These are phyloP conservation scores for Parastagonospora nodorum DNA, from an alignment of 2,329 filamentous ascomycete genomes.

Conservation along the genomic window DNA sequence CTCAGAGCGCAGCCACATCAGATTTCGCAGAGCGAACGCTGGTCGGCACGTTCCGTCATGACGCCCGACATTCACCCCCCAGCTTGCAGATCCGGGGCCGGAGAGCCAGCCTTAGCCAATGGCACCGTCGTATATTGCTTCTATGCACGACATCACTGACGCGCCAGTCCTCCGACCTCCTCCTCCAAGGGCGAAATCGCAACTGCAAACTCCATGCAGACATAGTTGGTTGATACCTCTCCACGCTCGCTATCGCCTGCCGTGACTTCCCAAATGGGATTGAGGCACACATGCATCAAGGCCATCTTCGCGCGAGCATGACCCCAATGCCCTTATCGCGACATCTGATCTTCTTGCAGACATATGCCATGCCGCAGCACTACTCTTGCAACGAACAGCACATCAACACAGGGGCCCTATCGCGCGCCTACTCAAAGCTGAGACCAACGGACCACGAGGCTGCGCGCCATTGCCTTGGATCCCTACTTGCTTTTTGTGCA, in stretches of 20 bases:
- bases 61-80: not conserved
- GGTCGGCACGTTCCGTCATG: not conserved
- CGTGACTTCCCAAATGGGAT: conserved; percentile 33
- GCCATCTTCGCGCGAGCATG: conserved; percentile 11
- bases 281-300: conserved; percentile 17
- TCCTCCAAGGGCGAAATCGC: no score
- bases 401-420: conserved; percentile 7
- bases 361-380: conserved; percentile 3
- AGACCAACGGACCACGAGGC: conserved; percentile 19
- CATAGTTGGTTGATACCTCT: not conserved
- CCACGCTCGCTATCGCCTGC: conserved; percentile 16
- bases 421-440: conserved; percentile 9
- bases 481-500: conserved; percentile 31
- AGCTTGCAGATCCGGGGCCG: not conserved
- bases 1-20: not conserved
- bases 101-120: not conserved
- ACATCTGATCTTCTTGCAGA: not conserved
- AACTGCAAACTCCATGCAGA: not conserved
- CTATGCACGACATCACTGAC: not conserved
- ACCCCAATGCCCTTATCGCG: conserved; percentile 8
- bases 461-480: conserved; percentile 35
- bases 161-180: not conserved
- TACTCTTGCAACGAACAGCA: not conserved
- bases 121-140: not conserved
- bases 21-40: not conserved